Evolutionary conservation across 257 asterid genomes (phyloP).

Genomic region (Plantago ovata): DNA sequence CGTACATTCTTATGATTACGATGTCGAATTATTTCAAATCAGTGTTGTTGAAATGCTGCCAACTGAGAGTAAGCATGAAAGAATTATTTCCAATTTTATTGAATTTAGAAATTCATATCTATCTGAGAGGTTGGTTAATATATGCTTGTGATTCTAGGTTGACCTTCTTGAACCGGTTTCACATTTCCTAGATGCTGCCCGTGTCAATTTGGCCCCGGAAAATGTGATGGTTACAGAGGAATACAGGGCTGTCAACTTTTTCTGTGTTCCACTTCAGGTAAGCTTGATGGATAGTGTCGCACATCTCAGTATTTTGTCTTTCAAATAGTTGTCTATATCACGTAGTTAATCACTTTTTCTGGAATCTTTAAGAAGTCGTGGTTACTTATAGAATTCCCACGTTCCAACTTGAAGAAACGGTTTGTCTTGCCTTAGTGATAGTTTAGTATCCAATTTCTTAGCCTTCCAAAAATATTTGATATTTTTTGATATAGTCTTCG

Average conservation of each 20-base stretch:
- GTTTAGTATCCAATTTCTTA: no score
- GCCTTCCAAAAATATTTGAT: no score
- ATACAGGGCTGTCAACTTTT: conserved; percentile 78
- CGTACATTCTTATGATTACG: conserved; percentile 24
- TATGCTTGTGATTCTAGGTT: conserved; percentile 45
- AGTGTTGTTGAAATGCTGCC: not conserved
- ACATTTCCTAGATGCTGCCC: conserved; percentile 89
- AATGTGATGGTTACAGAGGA: conserved; percentile 54
- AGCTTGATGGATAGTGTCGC: conserved; percentile 13
- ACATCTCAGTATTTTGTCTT: conserved; percentile 2
- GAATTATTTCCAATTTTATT: no score
- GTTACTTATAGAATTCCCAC: not conserved
- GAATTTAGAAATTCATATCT: no score
- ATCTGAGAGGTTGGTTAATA: no score
- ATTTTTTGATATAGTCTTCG: no score
- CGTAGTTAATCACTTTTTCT: not conserved
- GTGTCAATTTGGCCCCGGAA: conserved; percentile 66
- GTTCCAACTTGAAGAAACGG: not conserved
- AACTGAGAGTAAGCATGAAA: not conserved
- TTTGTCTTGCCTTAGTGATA: no score
- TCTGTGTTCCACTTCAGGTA: conserved; percentile 84
- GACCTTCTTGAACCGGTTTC: conserved; percentile 95
- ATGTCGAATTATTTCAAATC: not conserved
- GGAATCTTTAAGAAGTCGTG: not conserved
- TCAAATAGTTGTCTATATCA: conserved; percentile 5